A percentile compares a stretch with the other conserved stretches of the same genome.
Conservation (phyloP, 2,329 filamentous ascomycete species). For the Cadophora malorum region DNA sequence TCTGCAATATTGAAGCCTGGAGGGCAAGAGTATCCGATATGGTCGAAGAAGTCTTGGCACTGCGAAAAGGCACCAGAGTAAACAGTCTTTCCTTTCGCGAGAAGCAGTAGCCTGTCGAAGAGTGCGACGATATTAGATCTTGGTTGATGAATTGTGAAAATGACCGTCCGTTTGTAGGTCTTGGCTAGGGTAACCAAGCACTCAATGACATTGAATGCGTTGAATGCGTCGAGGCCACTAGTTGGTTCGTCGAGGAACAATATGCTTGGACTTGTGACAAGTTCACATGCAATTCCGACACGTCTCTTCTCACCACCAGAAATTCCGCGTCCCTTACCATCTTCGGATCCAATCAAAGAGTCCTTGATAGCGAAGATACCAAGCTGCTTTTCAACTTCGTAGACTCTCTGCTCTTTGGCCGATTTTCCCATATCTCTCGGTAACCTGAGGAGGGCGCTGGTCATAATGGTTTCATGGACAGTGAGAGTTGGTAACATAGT, state of each 20-base stretch:
- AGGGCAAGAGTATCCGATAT: slow-evolving; percentile 89
- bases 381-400: slow-evolving; percentile 93
- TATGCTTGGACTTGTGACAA: slow-evolving; percentile 96
- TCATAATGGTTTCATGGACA: slow-evolving; percentile 96
- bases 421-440: slow-evolving; percentile 86
- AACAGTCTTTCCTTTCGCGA: slow-evolving; percentile 88
- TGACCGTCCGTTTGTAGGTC: slow-evolving; percentile 94
- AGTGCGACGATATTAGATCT: slow-evolving; percentile 97
- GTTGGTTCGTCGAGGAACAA: slow-evolving; percentile 97
- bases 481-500: slow-evolving; percentile 95
- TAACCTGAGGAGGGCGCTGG: slow-evolving; percentile 89
- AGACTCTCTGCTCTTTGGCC: slow-evolving; percentile 89
- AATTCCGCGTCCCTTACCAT: slow-evolving; percentile 91
- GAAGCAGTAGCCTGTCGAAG: slow-evolving; percentile 90
- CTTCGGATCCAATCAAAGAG: slow-evolving; percentile 94
- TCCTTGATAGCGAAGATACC: slow-evolving; percentile 94
- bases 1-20: slow-evolving; percentile 99
- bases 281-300: slow-evolving; percentile 95
- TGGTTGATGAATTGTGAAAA: slow-evolving; percentile 98
- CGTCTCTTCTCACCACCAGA: slow-evolving; percentile 96
- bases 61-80: slow-evolving; percentile 90
- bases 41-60: slow-evolving; percentile 92
- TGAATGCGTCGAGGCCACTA: slow-evolving; percentile 93
- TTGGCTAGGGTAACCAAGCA: slow-evolving; percentile 94
- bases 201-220: slow-evolving; percentile 97